A percentile compares a stretch with the other conserved stretches of the same genome.
phyloP scores from a whole-genome alignment of 495 filamentous ascomycete genomes.

The Echria macrotheca region DNA sequence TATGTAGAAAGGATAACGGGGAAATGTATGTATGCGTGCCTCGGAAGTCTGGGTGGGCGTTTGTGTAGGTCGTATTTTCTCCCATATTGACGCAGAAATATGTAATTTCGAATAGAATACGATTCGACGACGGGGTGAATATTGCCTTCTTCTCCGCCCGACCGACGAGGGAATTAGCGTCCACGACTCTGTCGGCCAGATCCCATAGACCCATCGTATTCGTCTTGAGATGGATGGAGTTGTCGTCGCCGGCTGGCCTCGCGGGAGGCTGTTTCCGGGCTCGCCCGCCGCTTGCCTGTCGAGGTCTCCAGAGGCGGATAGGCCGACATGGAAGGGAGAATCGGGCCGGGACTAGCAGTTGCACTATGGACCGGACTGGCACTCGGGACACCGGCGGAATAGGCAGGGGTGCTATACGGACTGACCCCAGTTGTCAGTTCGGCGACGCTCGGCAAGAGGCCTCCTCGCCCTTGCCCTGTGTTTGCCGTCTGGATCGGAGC shows the following conservation, averaged over 20 bases:
- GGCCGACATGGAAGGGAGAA: constrained; percentile 31
- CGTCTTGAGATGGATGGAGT: constrained; percentile 28
- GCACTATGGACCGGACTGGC: constrained; percentile 33
- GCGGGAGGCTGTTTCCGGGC: constrained; percentile 33
- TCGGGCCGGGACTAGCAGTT: constrained; percentile 39
- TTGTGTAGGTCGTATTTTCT: too few species aligned
- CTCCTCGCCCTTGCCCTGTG: constrained; percentile 20
- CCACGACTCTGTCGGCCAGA: too few species aligned
- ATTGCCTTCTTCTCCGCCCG: too few species aligned
- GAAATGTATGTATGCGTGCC: too few species aligned
- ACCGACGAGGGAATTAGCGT: too few species aligned
- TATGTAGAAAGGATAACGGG: too few species aligned
- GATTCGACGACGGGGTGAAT: too few species aligned
- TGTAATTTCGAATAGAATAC: too few species aligned
- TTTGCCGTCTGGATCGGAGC: constrained; percentile 39
- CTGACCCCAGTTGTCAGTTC: constrained; percentile 52
- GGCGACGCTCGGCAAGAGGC: constrained; percentile 45
- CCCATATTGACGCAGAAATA: too few species aligned
- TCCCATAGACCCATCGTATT: too few species aligned
- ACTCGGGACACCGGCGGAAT: constrained; percentile 35
- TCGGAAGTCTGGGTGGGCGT: too few species aligned
- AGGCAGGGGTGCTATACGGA: constrained; percentile 50
- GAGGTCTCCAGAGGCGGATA: constrained; percentile 24
- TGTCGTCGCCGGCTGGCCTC: constrained; percentile 43
- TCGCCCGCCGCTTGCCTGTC: constrained; percentile 32